Percentiles rank a stretch among this genome's conserved stretches.
phyloP scores from a whole-genome alignment of 192 early-diverging fungal genomes.

The Linnemannia exigua region DNA sequence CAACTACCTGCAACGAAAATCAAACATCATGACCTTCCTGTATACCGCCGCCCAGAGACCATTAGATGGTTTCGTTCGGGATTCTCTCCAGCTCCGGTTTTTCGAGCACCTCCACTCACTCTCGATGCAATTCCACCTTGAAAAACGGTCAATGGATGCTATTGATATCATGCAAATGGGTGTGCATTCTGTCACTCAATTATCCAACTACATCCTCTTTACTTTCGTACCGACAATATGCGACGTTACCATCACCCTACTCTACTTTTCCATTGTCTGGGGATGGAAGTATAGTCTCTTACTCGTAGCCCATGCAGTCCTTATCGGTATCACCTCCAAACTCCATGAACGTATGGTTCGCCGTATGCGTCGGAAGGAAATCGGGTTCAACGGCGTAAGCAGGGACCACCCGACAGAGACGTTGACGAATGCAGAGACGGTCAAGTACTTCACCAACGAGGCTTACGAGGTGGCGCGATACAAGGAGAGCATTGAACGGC shows the following conservation, averaged over 20 bases:
- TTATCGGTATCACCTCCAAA: constrained; percentile 77
- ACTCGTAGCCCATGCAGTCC: constrained; percentile 80
- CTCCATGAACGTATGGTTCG: constrained; percentile 76
- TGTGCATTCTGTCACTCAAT: constrained; percentile 68
- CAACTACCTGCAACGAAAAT: constrained; percentile 13
- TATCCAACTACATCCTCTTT: constrained; percentile 83
- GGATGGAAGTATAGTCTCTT: constrained; percentile 72
- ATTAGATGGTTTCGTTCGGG: neutral
- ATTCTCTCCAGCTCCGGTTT: constrained; percentile 37
- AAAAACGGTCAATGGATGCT: constrained; percentile 68
- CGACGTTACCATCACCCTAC: constrained; percentile 81
- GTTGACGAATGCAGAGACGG: constrained; percentile 90
- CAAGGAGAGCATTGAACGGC: constrained; percentile 36
- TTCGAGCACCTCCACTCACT: constrained; percentile 71
- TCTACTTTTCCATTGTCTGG: constrained; percentile 65
- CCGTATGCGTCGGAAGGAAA: constrained; percentile 65
- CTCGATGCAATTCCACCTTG: constrained; percentile 73
- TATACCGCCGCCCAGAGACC: neutral
- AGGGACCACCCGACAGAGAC: constrained; percentile 70
- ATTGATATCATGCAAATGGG: constrained; percentile 71
- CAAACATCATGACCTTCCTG: neutral
- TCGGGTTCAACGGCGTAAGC: constrained; percentile 25
- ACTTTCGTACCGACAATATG: constrained; percentile 83
- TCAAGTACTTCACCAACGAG: constrained; percentile 92
- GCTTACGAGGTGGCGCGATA: constrained; percentile 79